A percentile compares a stretch with the other conserved stretches of the same genome.
phyloP scores from a whole-genome alignment of 176 grass and related monocot genomes.

The Themeda triandra region DNA sequence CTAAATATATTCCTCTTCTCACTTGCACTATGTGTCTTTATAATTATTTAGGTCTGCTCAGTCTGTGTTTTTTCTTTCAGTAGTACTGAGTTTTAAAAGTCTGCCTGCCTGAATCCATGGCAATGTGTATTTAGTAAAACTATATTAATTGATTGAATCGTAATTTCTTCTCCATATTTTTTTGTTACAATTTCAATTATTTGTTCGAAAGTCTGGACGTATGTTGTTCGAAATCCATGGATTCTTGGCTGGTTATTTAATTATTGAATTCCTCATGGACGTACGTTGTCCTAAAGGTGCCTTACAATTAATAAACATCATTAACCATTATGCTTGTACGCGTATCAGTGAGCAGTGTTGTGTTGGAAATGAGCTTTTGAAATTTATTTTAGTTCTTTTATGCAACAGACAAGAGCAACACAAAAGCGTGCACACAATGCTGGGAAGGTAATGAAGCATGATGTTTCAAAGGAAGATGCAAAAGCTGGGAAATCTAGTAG shows the following conservation, averaged over 20 bases:
- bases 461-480: conserved; percentile 57
- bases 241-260: background rate
- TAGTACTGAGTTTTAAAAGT: background rate
- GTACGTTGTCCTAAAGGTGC: background rate
- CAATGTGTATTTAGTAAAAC: background rate
- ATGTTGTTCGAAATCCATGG: no score
- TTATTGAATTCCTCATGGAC: background rate
- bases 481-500: conserved; percentile 67
- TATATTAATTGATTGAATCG: background rate
- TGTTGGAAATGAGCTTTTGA: conserved; percentile 3
- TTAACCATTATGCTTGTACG: conserved; percentile 1
- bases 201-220: background rate
- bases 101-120: background rate
- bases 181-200: background rate
- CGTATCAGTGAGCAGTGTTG: conserved; percentile 12
- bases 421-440: conserved; percentile 61
- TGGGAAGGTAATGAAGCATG: conserved; percentile 70
- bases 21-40: background rate
- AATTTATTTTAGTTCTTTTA: conserved; percentile 27
- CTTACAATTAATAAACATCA: background rate
- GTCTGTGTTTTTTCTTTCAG: background rate
- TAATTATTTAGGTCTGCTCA: background rate
- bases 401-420: conserved; percentile 52
- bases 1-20: background rate
- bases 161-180: background rate